phyloP scores from a whole-genome alignment of 2,329 filamentous ascomycete species.

The Penicillium hordei region DNA sequence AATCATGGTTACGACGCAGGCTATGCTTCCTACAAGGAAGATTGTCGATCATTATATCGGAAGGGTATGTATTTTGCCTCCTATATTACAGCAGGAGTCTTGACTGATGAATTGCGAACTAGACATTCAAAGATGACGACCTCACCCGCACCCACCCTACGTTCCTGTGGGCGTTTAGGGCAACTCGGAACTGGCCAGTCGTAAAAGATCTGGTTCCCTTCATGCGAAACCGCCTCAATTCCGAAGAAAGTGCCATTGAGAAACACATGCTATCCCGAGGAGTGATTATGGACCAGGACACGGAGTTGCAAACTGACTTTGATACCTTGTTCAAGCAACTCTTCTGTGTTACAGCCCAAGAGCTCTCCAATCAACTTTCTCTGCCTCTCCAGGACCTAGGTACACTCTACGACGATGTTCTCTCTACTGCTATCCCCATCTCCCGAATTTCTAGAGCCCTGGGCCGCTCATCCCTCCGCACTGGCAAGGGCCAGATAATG shows the following conservation, averaged over 20 bases:
- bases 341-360: constrained; percentile 75
- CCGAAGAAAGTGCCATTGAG: constrained; percentile 48
- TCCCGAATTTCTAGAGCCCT: constrained; percentile 31
- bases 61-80: constrained; percentile 45
- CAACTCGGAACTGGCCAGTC: constrained; percentile 73
- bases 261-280: constrained; percentile 51
- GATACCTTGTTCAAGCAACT: constrained; percentile 76
- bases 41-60: constrained; percentile 77
- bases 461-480: constrained; percentile 28
- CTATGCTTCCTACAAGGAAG: constrained; percentile 54
- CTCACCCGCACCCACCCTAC: constrained; percentile 75
- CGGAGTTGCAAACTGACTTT: constrained; percentile 65
- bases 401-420: constrained; percentile 71
- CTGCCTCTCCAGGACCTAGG: constrained; percentile 64
- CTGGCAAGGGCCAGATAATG: constrained; percentile 73
- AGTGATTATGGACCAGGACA: constrained; percentile 40
- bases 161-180: constrained; percentile 84
- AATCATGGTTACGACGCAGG: constrained; percentile 49
- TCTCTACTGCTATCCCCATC: constrained; percentile 59
- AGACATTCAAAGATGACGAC: constrained; percentile 65
- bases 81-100: background rate
- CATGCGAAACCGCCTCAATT: constrained; percentile 70
- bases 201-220: constrained; percentile 66
- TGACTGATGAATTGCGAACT: constrained; percentile 19
- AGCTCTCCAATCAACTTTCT: constrained; percentile 68